A percentile compares a stretch with the other conserved stretches of the same genome.
Evolutionary conservation across 352 stramenopile genomes (phyloP).

Genomic region (Globisporangium ultimum): DNA sequence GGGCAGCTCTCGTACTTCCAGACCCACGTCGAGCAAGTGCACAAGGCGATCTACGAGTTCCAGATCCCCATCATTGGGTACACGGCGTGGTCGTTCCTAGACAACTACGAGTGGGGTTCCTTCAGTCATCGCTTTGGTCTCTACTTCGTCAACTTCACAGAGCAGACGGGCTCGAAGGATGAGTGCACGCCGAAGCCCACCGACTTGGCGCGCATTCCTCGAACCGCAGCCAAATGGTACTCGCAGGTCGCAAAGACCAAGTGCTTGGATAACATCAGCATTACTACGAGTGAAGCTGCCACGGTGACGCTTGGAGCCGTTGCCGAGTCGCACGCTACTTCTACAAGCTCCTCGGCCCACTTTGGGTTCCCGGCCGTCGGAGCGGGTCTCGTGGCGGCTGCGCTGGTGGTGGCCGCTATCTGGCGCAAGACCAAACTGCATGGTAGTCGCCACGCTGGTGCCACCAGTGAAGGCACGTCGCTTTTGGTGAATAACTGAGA

Average conservation of each 20-base stretch:
- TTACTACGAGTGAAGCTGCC: no score
- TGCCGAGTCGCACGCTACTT: no score
- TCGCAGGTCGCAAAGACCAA: constrained; percentile 61
- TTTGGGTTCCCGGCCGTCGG: no score
- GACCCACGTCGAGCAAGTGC: constrained; percentile 49
- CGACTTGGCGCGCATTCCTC: constrained; percentile 34
- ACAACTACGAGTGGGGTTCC: constrained; percentile 94
- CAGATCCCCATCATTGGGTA: constrained; percentile 87
- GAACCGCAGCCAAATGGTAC: constrained; percentile 42
- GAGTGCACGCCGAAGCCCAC: constrained; percentile 31
- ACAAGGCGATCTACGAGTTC: constrained; percentile 50
- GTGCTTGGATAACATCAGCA: constrained; percentile 34
- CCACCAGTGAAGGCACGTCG: no score
- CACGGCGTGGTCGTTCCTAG: constrained; percentile 92
- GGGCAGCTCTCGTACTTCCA: constrained; percentile 65
- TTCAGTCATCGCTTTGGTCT: constrained; percentile 43
- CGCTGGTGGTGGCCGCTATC: no score
- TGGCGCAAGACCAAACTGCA: no score
- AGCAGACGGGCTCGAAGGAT: constrained; percentile 33
- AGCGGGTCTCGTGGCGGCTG: no score
- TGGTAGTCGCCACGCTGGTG: no score
- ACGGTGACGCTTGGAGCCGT: no score
- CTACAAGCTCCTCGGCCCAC: no score
- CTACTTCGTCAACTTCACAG: constrained; percentile 23
- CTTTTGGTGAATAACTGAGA: constrained; percentile 6